These are phyloP conservation scores for Vitis hybrid DNA, from an alignment of 177 flowering plant genomes.

Conservation along the genomic window DNA sequence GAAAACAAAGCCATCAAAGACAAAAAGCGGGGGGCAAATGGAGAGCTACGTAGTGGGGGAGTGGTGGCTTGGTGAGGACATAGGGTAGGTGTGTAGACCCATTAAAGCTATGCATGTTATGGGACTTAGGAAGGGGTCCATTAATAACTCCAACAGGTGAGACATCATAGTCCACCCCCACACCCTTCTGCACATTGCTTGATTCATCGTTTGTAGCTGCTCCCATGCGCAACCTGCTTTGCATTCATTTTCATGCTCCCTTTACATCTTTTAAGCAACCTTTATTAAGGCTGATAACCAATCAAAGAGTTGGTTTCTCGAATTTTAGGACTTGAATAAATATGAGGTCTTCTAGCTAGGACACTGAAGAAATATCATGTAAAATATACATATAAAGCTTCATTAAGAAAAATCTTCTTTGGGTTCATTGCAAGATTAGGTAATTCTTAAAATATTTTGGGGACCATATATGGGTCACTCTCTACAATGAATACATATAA, in stretches of 20 bases:
- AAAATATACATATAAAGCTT: no score
- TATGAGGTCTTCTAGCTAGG: no score
- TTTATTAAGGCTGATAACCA: no score
- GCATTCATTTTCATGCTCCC: neutral
- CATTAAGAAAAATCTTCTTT: no score
- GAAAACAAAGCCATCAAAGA: neutral
- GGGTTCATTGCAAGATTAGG: no score
- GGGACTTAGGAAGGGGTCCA: slow-evolving; percentile 6
- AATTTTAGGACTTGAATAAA: no score
- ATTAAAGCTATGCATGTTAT: slow-evolving; percentile 8
- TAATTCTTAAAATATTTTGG: no score
- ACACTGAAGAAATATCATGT: no score
- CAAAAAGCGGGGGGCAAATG: neutral
- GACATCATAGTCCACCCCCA: slow-evolving; percentile 10
- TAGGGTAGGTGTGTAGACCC: no score
- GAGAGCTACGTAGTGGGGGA: neutral
- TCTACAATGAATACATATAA: no score
- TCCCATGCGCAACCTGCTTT: neutral
- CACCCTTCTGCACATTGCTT: neutral
- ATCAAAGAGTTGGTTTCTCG: no score
- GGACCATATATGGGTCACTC: no score
- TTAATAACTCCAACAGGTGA: slow-evolving; percentile 12
- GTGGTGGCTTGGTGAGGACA: neutral
- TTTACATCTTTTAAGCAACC: neutral
- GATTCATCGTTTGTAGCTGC: neutral